A percentile compares a stretch with the other conserved stretches of the same genome.
Evolutionary conservation across 106 monocot species (phyloP).

Genomic region (Allium cepa): DNA sequence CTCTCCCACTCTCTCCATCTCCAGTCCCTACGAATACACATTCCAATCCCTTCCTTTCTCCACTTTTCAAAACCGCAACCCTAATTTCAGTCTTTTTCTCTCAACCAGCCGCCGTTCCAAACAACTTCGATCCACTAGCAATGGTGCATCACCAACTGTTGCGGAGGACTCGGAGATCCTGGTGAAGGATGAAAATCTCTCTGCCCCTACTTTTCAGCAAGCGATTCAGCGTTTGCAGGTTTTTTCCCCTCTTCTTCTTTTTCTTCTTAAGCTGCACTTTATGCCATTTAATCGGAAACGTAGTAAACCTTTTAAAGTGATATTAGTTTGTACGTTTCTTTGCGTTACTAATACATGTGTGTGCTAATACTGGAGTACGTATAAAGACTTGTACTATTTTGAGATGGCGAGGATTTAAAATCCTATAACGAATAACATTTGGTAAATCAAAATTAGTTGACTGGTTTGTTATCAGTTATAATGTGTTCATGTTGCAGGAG

Average conservation of each 20-base stretch:
- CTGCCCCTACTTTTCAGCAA: conserved; percentile 75
- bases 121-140: conserved; percentile 12
- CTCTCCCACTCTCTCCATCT: conserved; percentile 9
- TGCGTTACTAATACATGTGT: too few relatives aligned
- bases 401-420: neutral
- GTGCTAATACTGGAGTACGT: too few relatives aligned
- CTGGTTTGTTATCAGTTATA: neutral
- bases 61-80: conserved; percentile 4
- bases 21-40: neutral
- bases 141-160: conserved; percentile 18
- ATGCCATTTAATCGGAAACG: neutral
- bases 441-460: neutral
- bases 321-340: too few relatives aligned
- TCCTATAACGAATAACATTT: neutral
- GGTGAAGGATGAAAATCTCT: neutral
- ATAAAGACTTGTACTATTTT: neutral
- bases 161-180: conserved; percentile 3
- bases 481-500: conserved; percentile 45
- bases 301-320: neutral
- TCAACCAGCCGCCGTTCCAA: neutral
- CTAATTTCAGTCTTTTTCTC: neutral
- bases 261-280: too few relatives aligned
- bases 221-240: conserved; percentile 96
- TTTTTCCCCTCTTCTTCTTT: neutral
- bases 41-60: conserved; percentile 9